Conservation (phyloP, 2,329 filamentous ascomycete genomes). For the Sclerotinia trifoliorum region DNA sequence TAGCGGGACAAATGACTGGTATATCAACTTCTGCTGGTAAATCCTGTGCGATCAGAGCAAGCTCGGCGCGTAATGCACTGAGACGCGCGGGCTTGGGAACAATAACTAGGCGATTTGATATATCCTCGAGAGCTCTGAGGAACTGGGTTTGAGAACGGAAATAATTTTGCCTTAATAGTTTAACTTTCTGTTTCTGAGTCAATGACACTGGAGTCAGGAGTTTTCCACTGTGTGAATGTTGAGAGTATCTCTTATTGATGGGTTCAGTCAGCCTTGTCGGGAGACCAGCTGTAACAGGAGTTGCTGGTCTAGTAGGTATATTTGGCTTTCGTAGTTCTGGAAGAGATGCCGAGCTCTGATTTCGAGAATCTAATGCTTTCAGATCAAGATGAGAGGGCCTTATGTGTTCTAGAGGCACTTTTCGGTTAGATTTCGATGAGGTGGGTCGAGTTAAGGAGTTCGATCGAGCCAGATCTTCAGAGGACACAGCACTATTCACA, state of each 20-base stretch:
- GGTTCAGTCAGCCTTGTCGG: constrained; percentile 49
- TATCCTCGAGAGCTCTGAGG: constrained; percentile 75
- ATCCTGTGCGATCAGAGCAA: constrained; percentile 78
- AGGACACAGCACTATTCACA: constrained; percentile 17
- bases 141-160: constrained; percentile 81
- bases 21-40: constrained; percentile 82
- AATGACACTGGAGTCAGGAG: constrained; percentile 61
- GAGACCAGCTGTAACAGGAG: constrained; percentile 57
- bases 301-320: constrained; percentile 52
- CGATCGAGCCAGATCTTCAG: constrained; percentile 29
- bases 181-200: constrained; percentile 65
- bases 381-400: constrained; percentile 38
- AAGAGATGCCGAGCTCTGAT: constrained; percentile 64
- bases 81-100: constrained; percentile 79
- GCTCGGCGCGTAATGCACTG: constrained; percentile 76
- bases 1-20: constrained; percentile 75
- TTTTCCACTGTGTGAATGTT: constrained; percentile 51
- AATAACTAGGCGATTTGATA: constrained; percentile 78
- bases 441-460: constrained; percentile 32
- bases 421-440: constrained; percentile 32
- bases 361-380: constrained; percentile 52
- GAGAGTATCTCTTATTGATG: constrained; percentile 53
- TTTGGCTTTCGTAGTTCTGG: constrained; percentile 58
- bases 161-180: constrained; percentile 74
- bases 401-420: constrained; percentile 30